These are phyloP conservation scores for Volvox carteri DNA, from an alignment of 163 green algal species.

Conservation along the genomic window DNA sequence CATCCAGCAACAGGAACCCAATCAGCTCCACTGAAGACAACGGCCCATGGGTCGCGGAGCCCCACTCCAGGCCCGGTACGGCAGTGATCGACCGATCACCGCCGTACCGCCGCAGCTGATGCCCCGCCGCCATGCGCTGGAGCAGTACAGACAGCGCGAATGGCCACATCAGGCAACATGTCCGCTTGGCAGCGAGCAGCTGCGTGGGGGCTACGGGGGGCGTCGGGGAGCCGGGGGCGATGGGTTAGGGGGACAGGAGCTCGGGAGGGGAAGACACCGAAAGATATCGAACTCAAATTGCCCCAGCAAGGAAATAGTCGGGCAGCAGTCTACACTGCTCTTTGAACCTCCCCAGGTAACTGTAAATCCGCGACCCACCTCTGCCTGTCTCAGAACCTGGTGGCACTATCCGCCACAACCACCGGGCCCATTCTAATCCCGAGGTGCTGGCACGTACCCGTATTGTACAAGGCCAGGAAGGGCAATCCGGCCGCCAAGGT, in stretches of 20 bases:
- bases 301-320: not conserved
- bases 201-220: constrained; percentile 4
- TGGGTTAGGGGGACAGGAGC: not conserved
- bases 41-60: not conserved
- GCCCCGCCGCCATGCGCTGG: constrained; percentile 35
- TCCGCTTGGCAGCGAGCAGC: not conserved
- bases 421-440: too few species aligned
- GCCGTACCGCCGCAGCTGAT: not conserved
- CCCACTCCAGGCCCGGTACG: constrained; percentile 17
- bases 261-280: not conserved
- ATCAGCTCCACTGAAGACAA: constrained; percentile 14
- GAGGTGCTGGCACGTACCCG: not conserved
- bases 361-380: too few species aligned
- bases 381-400: too few species aligned
- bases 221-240: not conserved
- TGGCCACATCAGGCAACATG: constrained; percentile 41
- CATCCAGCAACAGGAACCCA: constrained; percentile 10
- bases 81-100: not conserved
- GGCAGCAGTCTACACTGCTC: too few species aligned
- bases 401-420: too few species aligned
- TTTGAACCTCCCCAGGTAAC: too few species aligned
- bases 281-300: too few species aligned
- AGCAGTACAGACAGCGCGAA: constrained; percentile 4
- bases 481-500: not conserved
- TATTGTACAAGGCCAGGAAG: not conserved